Base-by-base conservation (phyloP, 1,284 basidiomycete species). In the Coriolopsis trogii region DNA sequence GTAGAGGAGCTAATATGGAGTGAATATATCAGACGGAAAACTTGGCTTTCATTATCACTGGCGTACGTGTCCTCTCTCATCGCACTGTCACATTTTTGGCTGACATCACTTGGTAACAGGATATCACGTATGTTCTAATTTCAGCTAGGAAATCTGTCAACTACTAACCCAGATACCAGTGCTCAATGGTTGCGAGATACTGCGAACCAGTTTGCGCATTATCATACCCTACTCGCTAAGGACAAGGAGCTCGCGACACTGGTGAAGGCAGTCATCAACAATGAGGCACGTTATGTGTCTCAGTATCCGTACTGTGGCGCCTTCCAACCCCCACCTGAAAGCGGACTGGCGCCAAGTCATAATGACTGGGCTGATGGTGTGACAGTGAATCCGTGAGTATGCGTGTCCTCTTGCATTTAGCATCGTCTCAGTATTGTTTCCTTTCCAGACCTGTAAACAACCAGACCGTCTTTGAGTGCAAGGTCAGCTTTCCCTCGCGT, bases 161-260 rank as follows among this genome's bases (percentile, higher is more conserved):
- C 21, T 21, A 18, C 26, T 3, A 13, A 8, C 26, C 15, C 21
- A 2, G 24, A 13, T 24, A 20, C 10, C 33, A 84, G 83, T 34
- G 83, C 83, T 3, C 83, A 85, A 62, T 86, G 87, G 87, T 73
- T 89, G 41, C 80, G 87, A 43, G 87, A 89, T 62, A 88, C 87
- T 18, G 85, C 80, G n/a, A 89, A 89, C 60, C 86, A 89, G 82
- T 85, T 90, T 57, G 82, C 84, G 15, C 84, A 85, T 46, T 89
- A 90, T 64, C 78, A 79, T 53, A 62, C 73, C 10, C 72, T 90
- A 12, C 70, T 89, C 8, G 67, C 77, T 1, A 64, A 73, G 18
- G 88, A 90, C 64, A 67, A 67, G 16, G 73, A 84, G 39, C 75
- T 89, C 13, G 81, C 83, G 2, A 74, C 77, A 2, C 70, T 89